These are phyloP conservation scores for Chamaecrista fasciculata DNA, from an alignment of 306 rosid genomes.

Conservation along the genomic window DNA sequence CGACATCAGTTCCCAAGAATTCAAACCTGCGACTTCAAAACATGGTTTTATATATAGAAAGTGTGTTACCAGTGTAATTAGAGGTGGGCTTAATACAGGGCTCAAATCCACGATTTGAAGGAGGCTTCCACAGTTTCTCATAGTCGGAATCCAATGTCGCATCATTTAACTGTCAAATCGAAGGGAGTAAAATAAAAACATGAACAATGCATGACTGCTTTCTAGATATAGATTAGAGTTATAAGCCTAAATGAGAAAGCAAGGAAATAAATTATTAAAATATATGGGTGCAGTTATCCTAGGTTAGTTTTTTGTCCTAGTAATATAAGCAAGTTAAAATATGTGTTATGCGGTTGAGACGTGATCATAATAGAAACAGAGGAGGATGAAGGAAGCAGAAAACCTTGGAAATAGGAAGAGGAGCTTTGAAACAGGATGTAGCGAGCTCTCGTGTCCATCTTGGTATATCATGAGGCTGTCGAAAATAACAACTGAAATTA, in stretches of 20 bases:
- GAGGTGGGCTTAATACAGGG: slow-evolving; percentile 65
- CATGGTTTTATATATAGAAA: neutral
- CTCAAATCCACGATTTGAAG: slow-evolving; percentile 58
- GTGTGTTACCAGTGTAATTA: slow-evolving; percentile 63
- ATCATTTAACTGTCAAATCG: slow-evolving; percentile 54
- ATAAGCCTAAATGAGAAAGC: neutral
- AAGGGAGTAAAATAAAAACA: slow-evolving; percentile 53
- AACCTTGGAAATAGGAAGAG: slow-evolving; percentile 72
- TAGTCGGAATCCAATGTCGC: slow-evolving; percentile 39
- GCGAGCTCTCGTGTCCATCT: slow-evolving; percentile 81
- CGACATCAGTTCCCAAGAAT: neutral
- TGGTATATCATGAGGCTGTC: slow-evolving; percentile 60
- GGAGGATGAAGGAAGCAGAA: slow-evolving; percentile 21
- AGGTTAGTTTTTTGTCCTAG: too few relatives aligned
- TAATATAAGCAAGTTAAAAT: too few relatives aligned
- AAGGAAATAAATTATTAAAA: neutral
- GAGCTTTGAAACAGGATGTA: slow-evolving; percentile 64
- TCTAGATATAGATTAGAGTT: slow-evolving; percentile 18
- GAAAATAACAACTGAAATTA: slow-evolving; percentile 13
- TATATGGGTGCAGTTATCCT: neutral
- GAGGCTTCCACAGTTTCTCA: slow-evolving; percentile 88
- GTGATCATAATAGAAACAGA: slow-evolving; percentile 25
- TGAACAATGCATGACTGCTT: slow-evolving; percentile 44
- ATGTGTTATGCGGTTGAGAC: too few relatives aligned
- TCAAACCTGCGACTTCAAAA: slow-evolving; percentile 4